A percentile compares a stretch with the other conserved stretches of the same genome.
Conservation (phyloP, 2,329 filamentous ascomycete genomes). For the Alternaria conjuncta region DNA sequence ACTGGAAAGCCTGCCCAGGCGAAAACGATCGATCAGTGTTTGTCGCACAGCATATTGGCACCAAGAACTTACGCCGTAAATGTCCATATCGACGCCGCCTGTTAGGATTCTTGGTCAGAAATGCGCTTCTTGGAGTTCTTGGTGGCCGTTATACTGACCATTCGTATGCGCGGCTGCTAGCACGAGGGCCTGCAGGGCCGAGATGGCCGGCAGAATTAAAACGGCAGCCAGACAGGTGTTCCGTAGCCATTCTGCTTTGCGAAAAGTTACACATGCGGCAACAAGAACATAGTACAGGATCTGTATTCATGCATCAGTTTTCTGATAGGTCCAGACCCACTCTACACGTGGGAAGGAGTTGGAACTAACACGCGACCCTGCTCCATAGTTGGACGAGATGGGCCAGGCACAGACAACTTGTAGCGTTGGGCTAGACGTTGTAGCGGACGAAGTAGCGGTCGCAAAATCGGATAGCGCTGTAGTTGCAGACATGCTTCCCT, state of each 20-base stretch:
- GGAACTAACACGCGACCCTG: slow-evolving; percentile 59
- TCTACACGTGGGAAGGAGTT: background rate
- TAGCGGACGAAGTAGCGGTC: slow-evolving; percentile 21
- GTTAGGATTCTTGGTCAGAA: slow-evolving; percentile 13
- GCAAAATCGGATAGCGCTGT: slow-evolving; percentile 31
- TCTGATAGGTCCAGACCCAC: slow-evolving; percentile 8
- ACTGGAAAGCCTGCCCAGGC: slow-evolving; percentile 60
- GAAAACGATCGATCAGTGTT: background rate
- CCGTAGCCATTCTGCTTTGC: slow-evolving; percentile 66
- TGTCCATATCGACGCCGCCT: slow-evolving; percentile 72
- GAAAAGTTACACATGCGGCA: slow-evolving; percentile 65
- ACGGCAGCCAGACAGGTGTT: slow-evolving; percentile 67
- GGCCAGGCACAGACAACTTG: slow-evolving; percentile 65
- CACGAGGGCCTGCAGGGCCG: slow-evolving; percentile 68
- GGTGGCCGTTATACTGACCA: slow-evolving; percentile 52
- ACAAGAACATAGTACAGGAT: slow-evolving; percentile 65
- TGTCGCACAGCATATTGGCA: background rate
- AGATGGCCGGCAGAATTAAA: slow-evolving; percentile 67
- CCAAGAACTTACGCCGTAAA: slow-evolving; percentile 57
- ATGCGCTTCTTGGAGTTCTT: slow-evolving; percentile 9
- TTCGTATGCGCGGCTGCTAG: slow-evolving; percentile 65
- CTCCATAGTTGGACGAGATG: slow-evolving; percentile 64
- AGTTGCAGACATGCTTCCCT: slow-evolving; percentile 47
- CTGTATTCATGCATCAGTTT: slow-evolving; percentile 50
- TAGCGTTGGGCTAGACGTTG: slow-evolving; percentile 20